Evolutionary conservation across 169 alveolate genomes (phyloP).

Genomic region (Cryptosporidium parvum): DNA sequence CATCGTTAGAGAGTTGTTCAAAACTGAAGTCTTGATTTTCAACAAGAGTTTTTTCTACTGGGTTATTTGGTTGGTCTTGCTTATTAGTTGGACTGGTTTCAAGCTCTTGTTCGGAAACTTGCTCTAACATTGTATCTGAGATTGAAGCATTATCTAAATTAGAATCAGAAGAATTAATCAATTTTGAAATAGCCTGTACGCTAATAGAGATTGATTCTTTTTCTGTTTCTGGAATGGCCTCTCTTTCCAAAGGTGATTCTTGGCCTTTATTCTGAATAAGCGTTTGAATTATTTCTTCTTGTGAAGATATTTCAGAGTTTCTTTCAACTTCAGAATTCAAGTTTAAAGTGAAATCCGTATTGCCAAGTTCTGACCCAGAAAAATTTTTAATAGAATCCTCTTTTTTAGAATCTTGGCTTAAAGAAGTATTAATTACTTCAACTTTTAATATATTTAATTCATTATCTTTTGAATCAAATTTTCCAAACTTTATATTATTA

Average conservation of each 20-base stretch:
- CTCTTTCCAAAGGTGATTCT: background rate
- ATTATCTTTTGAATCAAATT: background rate
- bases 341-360: background rate
- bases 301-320: background rate
- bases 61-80: background rate
- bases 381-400: background rate
- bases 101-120: background rate
- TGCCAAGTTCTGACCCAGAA: background rate
- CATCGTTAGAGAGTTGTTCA: background rate
- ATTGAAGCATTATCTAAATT: background rate
- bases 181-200: background rate
- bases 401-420: background rate
- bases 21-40: background rate
- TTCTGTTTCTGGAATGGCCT: background rate
- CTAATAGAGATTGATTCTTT: background rate
- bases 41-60: no score
- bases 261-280: background rate
- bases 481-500: background rate
- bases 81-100: no score
- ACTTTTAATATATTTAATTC: background rate
- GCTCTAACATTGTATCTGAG: background rate
- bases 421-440: background rate
- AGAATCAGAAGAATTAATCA: background rate
- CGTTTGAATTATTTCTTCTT: background rate
- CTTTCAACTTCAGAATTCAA: background rate